Conservation (phyloP, 2,329 filamentous ascomycete genomes). For the Fusarium guadeloupense region DNA sequence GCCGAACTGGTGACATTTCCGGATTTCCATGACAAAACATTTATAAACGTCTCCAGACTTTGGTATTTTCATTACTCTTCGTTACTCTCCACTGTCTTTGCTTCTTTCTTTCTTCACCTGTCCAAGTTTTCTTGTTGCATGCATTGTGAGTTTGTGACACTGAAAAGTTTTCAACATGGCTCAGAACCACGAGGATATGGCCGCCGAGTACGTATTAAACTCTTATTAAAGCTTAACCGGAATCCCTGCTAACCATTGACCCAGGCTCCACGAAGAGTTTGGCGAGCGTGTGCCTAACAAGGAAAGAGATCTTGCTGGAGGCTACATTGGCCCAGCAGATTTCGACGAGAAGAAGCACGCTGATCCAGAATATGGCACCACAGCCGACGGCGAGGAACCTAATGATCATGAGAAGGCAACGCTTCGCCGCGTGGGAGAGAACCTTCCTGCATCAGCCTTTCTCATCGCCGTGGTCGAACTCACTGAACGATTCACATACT, state of each 20-base stretch:
- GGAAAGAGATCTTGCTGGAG: conserved; percentile 40
- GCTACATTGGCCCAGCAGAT: conserved; percentile 37
- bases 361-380: conserved; percentile 45
- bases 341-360: conserved; percentile 38
- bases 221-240: conserved; percentile 2
- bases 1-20: not conserved
- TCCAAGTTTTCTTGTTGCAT: conserved; percentile 1
- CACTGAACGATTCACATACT: conserved; percentile 67
- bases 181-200: conserved; percentile 47
- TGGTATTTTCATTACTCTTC: conserved; percentile 24
- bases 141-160: conserved; percentile 9
- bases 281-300: conserved; percentile 38
- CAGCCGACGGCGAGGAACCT: conserved; percentile 60
- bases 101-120: not conserved
- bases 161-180: conserved; percentile 42
- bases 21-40: conserved; percentile 30
- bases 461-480: conserved; percentile 66
- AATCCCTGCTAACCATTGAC: conserved; percentile 13
- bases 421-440: conserved; percentile 63
- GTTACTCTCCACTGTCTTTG: conserved; percentile 7
- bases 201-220: conserved; percentile 45
- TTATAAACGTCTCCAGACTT: conserved; percentile 33
- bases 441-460: conserved; percentile 63
- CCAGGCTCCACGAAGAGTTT: conserved; percentile 44
- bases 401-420: conserved; percentile 60